Evolutionary conservation across 2,329 filamentous ascomycete species (phyloP).

Genomic region (Fusarium musae): DNA sequence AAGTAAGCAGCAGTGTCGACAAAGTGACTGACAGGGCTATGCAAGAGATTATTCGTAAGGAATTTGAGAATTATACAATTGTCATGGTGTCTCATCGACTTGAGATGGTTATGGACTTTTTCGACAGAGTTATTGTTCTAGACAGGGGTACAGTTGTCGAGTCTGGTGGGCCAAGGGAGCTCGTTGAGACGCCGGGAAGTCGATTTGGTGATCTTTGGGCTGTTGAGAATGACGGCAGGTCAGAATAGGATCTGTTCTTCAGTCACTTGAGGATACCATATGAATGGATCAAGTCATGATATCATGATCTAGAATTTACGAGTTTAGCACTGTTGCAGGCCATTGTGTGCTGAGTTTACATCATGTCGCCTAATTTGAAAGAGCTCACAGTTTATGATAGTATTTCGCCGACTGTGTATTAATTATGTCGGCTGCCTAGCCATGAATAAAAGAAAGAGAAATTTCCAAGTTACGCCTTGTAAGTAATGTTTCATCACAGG

Average conservation of each 20-base stretch:
- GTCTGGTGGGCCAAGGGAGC: conserved; percentile 38
- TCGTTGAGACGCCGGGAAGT: conserved; percentile 42
- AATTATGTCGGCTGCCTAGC: neutral
- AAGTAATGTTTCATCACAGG: neutral
- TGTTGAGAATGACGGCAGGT: conserved; percentile 32
- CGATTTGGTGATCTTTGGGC: conserved; percentile 49
- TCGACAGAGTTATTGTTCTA: conserved; percentile 61
- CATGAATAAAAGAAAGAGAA: neutral
- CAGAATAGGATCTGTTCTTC: neutral
- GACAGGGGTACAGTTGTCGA: conserved; percentile 61
- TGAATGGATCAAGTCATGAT: neutral
- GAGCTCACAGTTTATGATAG: neutral
- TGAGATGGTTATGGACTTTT: conserved; percentile 63
- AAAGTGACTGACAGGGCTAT: conserved; percentile 54
- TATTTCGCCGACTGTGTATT: neutral
- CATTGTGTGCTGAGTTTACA: accelerated
- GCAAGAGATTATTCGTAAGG: conserved; percentile 53
- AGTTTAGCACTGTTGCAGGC: neutral
- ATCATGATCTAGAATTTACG: neutral
- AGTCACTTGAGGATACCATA: neutral
- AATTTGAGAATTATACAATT: conserved; percentile 63
- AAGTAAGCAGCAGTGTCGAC: conserved; percentile 57
- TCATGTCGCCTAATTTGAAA: too few relatives aligned
- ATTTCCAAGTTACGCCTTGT: conserved; percentile 8
- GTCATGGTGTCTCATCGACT: conserved; percentile 59